Evolutionary conservation across 2,329 filamentous ascomycete genomes (phyloP).

Genomic region (Venturia pyrina): DNA sequence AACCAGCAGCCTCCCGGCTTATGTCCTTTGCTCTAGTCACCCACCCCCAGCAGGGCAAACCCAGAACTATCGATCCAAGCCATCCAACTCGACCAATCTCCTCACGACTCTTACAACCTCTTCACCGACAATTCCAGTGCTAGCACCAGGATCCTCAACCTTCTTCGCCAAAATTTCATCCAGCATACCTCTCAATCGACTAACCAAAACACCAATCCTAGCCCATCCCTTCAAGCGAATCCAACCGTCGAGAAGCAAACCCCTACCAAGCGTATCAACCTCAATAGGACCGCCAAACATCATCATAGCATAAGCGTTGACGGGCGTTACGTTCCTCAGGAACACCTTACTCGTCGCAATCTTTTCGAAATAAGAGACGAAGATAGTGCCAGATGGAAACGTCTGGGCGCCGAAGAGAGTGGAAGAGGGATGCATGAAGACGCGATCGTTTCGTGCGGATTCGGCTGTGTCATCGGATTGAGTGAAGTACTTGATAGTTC

Average conservation of each 20-base stretch:
- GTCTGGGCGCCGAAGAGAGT: conserved; percentile 74
- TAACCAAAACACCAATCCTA: conserved; percentile 81
- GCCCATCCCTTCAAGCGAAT: conserved; percentile 82
- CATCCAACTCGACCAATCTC: conserved; percentile 80
- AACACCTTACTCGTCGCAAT: conserved; percentile 83
- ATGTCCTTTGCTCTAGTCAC: neutral
- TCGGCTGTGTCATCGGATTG: conserved; percentile 24
- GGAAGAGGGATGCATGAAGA: conserved; percentile 87
- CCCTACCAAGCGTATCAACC: conserved; percentile 78
- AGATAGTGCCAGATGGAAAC: conserved; percentile 61
- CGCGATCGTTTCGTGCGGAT: conserved; percentile 39
- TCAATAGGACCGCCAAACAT: conserved; percentile 79
- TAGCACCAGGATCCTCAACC: conserved; percentile 62
- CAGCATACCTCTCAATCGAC: conserved; percentile 72
- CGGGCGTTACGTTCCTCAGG: conserved; percentile 79
- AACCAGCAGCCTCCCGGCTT: neutral
- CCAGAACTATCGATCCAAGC: conserved; percentile 46
- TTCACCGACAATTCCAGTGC: conserved; percentile 32
- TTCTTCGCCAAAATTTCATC: conserved; percentile 74
- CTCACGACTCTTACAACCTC: conserved; percentile 70
- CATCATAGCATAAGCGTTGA: conserved; percentile 80
- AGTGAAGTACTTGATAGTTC: conserved; percentile 86
- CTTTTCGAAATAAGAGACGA: conserved; percentile 83
- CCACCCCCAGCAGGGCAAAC: neutral
- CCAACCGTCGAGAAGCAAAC: conserved; percentile 88